Percentiles rank a stretch among this genome's conserved stretches.
These are phyloP conservation scores for Cryptosporidium muris DNA, from an alignment of 169 alveolate species.

Conservation along the genomic window DNA sequence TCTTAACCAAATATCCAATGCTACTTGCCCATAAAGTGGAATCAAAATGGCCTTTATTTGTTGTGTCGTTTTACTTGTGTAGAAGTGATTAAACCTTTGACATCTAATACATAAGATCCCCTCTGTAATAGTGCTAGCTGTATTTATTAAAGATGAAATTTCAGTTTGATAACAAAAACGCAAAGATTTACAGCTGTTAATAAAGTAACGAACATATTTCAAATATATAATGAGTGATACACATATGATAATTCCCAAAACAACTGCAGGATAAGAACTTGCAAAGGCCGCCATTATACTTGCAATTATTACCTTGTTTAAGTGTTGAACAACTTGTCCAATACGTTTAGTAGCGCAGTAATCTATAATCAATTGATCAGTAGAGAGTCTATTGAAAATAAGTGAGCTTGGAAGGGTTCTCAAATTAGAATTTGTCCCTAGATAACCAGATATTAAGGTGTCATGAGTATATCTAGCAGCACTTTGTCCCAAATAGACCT, in stretches of 20 bases:
- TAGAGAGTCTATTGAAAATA: slow-evolving; percentile 24
- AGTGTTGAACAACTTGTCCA: slow-evolving; percentile 27
- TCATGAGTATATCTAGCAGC: slow-evolving; percentile 62
- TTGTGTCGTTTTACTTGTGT: neutral
- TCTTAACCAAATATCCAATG: slow-evolving; percentile 56
- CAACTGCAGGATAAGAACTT: neutral
- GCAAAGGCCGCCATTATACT: slow-evolving; percentile 11
- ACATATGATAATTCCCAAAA: too few relatives aligned
- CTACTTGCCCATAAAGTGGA: slow-evolving; percentile 41
- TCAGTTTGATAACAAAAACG: slow-evolving; percentile 20
- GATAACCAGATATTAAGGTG: slow-evolving; percentile 37
- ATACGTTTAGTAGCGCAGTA: slow-evolving; percentile 62
- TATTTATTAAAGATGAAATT: slow-evolving; percentile 21
- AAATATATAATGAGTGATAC: slow-evolving; percentile 8
- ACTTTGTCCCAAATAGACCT: slow-evolving; percentile 24
- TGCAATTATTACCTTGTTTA: slow-evolving; percentile 13
- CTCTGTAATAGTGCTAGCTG: slow-evolving; percentile 19
- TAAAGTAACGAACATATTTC: slow-evolving; percentile 45
- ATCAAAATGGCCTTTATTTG: neutral
- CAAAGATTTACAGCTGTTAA: slow-evolving; percentile 25
- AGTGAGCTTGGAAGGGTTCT: slow-evolving; percentile 33
- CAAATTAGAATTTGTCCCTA: slow-evolving; percentile 10
- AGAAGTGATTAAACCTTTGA: neutral
- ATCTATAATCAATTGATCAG: slow-evolving; percentile 57
- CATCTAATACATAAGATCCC: slow-evolving; percentile 16